Evolutionary conservation across 2,329 filamentous ascomycete genomes (phyloP).

Genomic region (Epichloe aotearoae): DNA sequence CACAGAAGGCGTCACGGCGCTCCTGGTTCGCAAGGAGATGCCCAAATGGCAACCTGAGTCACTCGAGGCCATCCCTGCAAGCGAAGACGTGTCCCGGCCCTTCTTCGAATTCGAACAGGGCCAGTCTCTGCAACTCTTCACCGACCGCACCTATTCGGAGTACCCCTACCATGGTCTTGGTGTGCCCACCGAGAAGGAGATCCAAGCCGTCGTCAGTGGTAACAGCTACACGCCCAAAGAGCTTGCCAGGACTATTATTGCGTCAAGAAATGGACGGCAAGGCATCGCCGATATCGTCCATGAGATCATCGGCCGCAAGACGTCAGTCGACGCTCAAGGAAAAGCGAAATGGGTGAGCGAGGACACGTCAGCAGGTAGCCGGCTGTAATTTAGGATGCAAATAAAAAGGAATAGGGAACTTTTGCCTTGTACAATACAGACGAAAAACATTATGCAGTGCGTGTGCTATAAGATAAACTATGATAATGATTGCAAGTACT

Average conservation of each 20-base stretch:
- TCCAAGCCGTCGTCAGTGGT: slow-evolving; percentile 30
- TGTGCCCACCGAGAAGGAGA: slow-evolving; percentile 57
- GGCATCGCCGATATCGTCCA: slow-evolving; percentile 55
- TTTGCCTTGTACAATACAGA: slow-evolving; percentile 1
- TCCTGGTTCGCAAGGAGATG: slow-evolving; percentile 56
- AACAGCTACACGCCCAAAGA: slow-evolving; percentile 34
- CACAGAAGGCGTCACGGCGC: slow-evolving; percentile 74
- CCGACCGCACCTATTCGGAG: slow-evolving; percentile 46
- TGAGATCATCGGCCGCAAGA: slow-evolving; percentile 56
- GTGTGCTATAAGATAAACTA: not conserved
- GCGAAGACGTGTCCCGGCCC: slow-evolving; percentile 40
- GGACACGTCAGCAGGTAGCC: slow-evolving; percentile 18
- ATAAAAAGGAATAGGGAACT: not conserved
- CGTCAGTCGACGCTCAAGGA: slow-evolving; percentile 30
- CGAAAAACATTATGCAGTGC: not conserved
- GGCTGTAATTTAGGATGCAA: slow-evolving; percentile 13
- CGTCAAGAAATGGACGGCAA: slow-evolving; percentile 47
- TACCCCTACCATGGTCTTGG: slow-evolving; percentile 64
- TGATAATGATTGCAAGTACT: too few relatives aligned
- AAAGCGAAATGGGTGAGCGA: slow-evolving; percentile 25
- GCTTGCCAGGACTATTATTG: slow-evolving; percentile 50
- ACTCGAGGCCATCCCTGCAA: slow-evolving; percentile 50
- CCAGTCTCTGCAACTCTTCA: slow-evolving; percentile 46
- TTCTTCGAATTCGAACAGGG: slow-evolving; percentile 51
- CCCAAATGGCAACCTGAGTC: slow-evolving; percentile 67